A percentile compares a stretch with the other conserved stretches of the same genome.
These are phyloP conservation scores for Wickerhamiella parazyma DNA, from an alignment of 805 yeast species.

Conservation along the genomic window DNA sequence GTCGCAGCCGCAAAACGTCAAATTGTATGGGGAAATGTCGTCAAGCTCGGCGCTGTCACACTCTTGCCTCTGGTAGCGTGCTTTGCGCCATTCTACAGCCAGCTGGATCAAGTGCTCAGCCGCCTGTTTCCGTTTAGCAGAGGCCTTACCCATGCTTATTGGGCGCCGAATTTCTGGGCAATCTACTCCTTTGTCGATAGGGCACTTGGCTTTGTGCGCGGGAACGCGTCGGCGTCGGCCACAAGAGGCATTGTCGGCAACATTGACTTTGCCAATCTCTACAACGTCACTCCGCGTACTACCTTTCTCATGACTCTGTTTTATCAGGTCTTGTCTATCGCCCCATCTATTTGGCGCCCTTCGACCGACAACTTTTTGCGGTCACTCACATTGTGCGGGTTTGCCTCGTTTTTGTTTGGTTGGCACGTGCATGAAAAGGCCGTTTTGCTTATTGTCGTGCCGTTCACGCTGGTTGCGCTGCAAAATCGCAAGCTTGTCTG, in stretches of 20 bases:
- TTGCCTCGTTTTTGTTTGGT: slow-evolving; percentile 82
- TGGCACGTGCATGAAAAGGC: slow-evolving; percentile 99
- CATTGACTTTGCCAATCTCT: slow-evolving; percentile 65
- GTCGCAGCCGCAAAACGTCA: slow-evolving; percentile 20
- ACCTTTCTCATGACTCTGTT: slow-evolving; percentile 74
- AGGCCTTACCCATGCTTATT: slow-evolving; percentile 93
- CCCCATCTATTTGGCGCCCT: slow-evolving; percentile 52
- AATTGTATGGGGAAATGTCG: slow-evolving; percentile 42
- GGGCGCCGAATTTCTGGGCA: slow-evolving; percentile 99
- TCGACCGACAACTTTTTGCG: slow-evolving; percentile 70
- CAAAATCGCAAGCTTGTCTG: slow-evolving; percentile 58
- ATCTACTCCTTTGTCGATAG: slow-evolving; percentile 75
- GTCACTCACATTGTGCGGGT: slow-evolving; percentile 76
- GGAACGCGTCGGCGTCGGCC: slow-evolving; percentile 29
- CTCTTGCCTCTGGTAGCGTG: slow-evolving; percentile 48
- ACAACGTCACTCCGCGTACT: slow-evolving; percentile 61
- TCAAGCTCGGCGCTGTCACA: slow-evolving; percentile 53
- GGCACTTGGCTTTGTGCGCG: slow-evolving; percentile 29
- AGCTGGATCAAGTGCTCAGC: slow-evolving; percentile 46
- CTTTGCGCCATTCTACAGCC: slow-evolving; percentile 66
- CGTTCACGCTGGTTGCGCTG: slow-evolving; percentile 64
- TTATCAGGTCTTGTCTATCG: slow-evolving; percentile 63
- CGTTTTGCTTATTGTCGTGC: slow-evolving; percentile 74
- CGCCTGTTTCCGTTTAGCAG: slow-evolving; percentile 87
- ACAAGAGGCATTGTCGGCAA: slow-evolving; percentile 92